Evolutionary conservation across 2,329 filamentous ascomycete species (phyloP).

Genomic region (Pleomassaria siparia): DNA sequence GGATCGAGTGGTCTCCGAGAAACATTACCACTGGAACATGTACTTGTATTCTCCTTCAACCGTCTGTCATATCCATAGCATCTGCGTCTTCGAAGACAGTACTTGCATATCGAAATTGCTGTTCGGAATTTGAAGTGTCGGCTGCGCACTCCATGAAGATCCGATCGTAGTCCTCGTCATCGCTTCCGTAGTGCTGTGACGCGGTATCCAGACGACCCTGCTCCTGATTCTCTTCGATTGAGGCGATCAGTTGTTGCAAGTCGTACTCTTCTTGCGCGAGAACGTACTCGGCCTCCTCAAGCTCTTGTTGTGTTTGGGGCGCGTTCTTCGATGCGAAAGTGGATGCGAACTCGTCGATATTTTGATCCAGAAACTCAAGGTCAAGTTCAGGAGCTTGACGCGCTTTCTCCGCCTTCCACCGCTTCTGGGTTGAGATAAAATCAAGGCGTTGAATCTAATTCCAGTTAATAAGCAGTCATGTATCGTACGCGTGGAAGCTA

Average conservation of each 20-base stretch:
- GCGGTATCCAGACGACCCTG: slow-evolving; percentile 12
- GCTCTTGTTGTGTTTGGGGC: slow-evolving; percentile 20
- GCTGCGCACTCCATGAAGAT: slow-evolving; percentile 64
- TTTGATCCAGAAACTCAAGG: slow-evolving; percentile 27
- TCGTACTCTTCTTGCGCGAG: slow-evolving; percentile 48
- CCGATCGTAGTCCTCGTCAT: slow-evolving; percentile 63
- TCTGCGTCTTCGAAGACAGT: slow-evolving; percentile 19
- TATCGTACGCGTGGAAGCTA: background rate
- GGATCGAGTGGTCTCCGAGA: background rate
- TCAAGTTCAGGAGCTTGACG: slow-evolving; percentile 41
- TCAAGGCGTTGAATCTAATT: slow-evolving; percentile 51
- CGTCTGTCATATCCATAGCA: slow-evolving; percentile 42
- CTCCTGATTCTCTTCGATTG: slow-evolving; percentile 43
- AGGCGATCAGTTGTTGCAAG: slow-evolving; percentile 47
- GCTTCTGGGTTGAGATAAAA: slow-evolving; percentile 45
- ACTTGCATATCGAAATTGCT: slow-evolving; percentile 13
- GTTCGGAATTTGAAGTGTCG: slow-evolving; percentile 50
- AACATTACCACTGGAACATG: background rate
- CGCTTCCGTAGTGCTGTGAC: slow-evolving; percentile 49
- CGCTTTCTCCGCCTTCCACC: slow-evolving; percentile 49
- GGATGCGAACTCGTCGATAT: slow-evolving; percentile 17
- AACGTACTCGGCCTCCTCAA: slow-evolving; percentile 43
- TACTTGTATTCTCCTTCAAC: slow-evolving; percentile 16
- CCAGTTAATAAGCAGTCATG: background rate
- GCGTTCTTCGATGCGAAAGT: slow-evolving; percentile 1